A percentile compares a stretch with the other conserved stretches of the same genome.
Conservation (phyloP, 805 yeast species). For the Candida khao-thaluensis region DNA sequence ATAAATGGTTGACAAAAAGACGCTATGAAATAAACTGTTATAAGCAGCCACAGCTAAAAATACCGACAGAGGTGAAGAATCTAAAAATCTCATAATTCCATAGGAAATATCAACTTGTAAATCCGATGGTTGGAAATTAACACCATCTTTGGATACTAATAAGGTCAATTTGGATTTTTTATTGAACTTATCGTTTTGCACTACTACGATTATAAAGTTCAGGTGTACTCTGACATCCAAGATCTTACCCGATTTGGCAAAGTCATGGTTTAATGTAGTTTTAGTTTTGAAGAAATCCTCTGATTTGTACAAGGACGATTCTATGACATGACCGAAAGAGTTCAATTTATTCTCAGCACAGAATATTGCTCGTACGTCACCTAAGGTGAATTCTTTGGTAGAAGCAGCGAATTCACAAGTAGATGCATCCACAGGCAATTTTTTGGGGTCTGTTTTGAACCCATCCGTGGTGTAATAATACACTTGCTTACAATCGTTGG, state of each 20-base stretch:
- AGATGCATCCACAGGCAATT: constrained; percentile 24
- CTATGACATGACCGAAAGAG: constrained; percentile 39
- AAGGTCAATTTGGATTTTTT: constrained; percentile 36
- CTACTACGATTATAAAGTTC: constrained; percentile 41
- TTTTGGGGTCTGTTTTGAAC: constrained; percentile 36
- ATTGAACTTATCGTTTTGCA: constrained; percentile 44
- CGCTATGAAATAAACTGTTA: constrained; percentile 14
- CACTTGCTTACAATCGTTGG: constrained; percentile 23
- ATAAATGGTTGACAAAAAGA: constrained; percentile 35
- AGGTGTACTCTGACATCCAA: constrained; percentile 37
- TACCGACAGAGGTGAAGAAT: constrained; percentile 36
- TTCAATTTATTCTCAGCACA: constrained; percentile 33
- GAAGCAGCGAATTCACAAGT: constrained; percentile 35
- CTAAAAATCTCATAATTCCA: constrained; percentile 40
- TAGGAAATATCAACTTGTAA: constrained; percentile 35
- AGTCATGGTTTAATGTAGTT: constrained; percentile 27
- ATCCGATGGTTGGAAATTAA: constrained; percentile 37
- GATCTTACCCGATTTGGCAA: constrained; percentile 27
- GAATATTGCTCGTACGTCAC: constrained; percentile 31
- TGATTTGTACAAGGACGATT: constrained; percentile 38
- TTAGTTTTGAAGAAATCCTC: constrained; percentile 43
- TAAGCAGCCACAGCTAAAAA: constrained; percentile 20
- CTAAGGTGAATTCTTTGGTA: constrained; percentile 17
- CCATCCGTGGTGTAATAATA: constrained; percentile 46
- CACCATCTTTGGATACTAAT: constrained; percentile 49